Evolutionary conservation across 2,329 filamentous ascomycete species (phyloP).

Genomic region (Biscogniauxia sp.): DNA sequence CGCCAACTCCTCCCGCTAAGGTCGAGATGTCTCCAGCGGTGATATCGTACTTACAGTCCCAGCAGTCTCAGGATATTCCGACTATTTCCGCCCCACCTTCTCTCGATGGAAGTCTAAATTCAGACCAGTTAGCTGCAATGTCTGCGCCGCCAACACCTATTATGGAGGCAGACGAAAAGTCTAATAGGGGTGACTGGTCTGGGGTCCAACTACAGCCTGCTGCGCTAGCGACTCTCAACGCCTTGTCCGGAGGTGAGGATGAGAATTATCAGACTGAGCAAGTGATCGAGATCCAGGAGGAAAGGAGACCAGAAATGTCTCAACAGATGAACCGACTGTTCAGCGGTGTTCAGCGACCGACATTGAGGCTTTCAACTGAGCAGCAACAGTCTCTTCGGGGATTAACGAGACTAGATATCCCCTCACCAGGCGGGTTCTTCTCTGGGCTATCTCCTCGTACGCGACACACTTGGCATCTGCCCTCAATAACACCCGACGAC

Average conservation of each 20-base stretch:
- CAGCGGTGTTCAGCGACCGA: slow-evolving; percentile 39
- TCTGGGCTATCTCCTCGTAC: slow-evolving; percentile 74
- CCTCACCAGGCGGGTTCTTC: slow-evolving; percentile 90
- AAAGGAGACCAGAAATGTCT: slow-evolving; percentile 49
- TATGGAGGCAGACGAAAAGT: slow-evolving; percentile 54
- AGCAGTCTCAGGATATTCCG: slow-evolving; percentile 64
- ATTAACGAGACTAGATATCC: slow-evolving; percentile 80
- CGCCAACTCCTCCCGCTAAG: slow-evolving; percentile 62
- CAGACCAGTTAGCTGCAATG: slow-evolving; percentile 79
- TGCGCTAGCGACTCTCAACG: slow-evolving; percentile 76
- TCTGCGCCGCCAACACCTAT: slow-evolving; percentile 85
- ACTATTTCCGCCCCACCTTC: slow-evolving; percentile 80
- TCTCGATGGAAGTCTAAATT: slow-evolving; percentile 82
- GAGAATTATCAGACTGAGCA: slow-evolving; percentile 61
- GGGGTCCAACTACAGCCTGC: slow-evolving; percentile 75
- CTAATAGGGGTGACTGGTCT: slow-evolving; percentile 63
- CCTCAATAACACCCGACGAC: slow-evolving; percentile 51
- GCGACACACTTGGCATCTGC: slow-evolving; percentile 78
- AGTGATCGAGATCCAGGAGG: slow-evolving; percentile 49
- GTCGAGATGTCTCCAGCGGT: slow-evolving; percentile 75
- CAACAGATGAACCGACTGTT: slow-evolving; percentile 51
- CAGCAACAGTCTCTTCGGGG: slow-evolving; percentile 64
- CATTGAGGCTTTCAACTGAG: slow-evolving; percentile 41
- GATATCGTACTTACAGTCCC: slow-evolving; percentile 66
- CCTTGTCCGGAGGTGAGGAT: slow-evolving; percentile 58